Evolutionary conservation across 2,329 filamentous ascomycete species (phyloP).

Genomic region (Chaetomiaceae sp.): DNA sequence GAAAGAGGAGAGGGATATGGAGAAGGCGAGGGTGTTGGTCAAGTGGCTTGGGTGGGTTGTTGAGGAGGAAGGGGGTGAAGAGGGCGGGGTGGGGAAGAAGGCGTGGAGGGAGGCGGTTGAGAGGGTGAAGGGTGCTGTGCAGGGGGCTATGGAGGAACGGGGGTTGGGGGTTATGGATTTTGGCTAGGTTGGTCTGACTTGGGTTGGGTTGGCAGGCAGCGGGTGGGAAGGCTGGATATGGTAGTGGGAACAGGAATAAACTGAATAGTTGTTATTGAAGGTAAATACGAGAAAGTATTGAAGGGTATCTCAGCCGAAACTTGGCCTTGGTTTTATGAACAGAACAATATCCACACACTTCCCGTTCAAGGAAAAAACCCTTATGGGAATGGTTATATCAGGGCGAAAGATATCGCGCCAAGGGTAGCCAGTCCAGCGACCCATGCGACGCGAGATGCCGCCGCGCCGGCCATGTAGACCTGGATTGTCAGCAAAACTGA

Average conservation of each 20-base stretch:
- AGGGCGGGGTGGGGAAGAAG: constrained; percentile 31
- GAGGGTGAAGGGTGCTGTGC: constrained; percentile 47
- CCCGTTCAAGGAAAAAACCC: not conserved
- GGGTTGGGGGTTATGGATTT: constrained; percentile 55
- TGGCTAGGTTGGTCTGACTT: constrained; percentile 17
- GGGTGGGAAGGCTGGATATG: too few relatives aligned
- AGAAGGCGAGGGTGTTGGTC: constrained; percentile 83
- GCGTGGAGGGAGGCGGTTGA: constrained; percentile 45
- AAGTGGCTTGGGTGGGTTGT: constrained; percentile 62
- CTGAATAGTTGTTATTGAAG: not conserved
- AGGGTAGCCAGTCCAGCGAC: constrained; percentile 3
- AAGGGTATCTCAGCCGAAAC: constrained; percentile 9
- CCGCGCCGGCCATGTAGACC: constrained; percentile 16
- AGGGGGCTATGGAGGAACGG: constrained; percentile 50
- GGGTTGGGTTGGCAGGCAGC: too few relatives aligned
- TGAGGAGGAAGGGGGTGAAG: constrained; percentile 42
- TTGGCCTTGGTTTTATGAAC: not conserved
- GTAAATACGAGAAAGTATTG: not conserved
- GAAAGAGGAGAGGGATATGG: constrained; percentile 72
- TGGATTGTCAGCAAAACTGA: not conserved
- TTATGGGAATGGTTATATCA: not conserved
- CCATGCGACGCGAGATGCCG: constrained; percentile 1
- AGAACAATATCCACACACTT: not conserved
- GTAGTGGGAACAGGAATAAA: not conserved
- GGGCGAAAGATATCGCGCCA: constrained; percentile 2